Conservation (phyloP, 352 stramenopile genomes). For the Phytopythium cucurbitacearum region DNA sequence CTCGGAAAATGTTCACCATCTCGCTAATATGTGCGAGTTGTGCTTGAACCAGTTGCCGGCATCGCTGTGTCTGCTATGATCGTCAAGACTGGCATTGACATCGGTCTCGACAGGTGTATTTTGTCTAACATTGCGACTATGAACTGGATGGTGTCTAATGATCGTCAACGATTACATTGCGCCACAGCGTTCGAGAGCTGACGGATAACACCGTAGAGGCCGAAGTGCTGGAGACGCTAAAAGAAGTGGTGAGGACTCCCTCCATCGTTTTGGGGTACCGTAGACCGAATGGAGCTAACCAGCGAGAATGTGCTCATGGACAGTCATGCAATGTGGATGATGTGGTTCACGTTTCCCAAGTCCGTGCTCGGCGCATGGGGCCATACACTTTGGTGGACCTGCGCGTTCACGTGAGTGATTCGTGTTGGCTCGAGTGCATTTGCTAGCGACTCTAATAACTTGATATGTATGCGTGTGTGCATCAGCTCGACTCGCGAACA, state of each 20-base stretch:
- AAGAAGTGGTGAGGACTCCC: slow-evolving; percentile 52
- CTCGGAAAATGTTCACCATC: too few species aligned
- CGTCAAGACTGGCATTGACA: slow-evolving; percentile 79
- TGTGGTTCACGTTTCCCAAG: slow-evolving; percentile 72
- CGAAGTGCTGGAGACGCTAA: slow-evolving; percentile 70
- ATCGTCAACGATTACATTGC: not conserved
- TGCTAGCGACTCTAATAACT: slow-evolving; percentile 1
- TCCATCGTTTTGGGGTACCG: not conserved
- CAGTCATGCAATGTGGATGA: slow-evolving; percentile 79
- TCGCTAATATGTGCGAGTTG: too few species aligned
- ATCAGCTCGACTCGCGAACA: slow-evolving; percentile 63
- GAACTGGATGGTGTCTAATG: too few species aligned
- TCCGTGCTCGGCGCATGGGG: slow-evolving; percentile 82
- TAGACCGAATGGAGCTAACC: not conserved
- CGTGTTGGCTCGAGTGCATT: not conserved
- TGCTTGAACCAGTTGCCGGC: slow-evolving; percentile 43
- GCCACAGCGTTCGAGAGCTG: slow-evolving; percentile 64
- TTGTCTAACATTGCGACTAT: not conserved
- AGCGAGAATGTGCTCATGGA: not conserved
- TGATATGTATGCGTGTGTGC: not conserved
- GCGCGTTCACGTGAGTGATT: slow-evolving; percentile 65
- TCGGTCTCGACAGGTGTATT: slow-evolving; percentile 70
- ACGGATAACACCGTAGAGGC: slow-evolving; percentile 83
- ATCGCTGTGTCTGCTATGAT: slow-evolving; percentile 88
- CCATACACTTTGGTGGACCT: slow-evolving; percentile 85